Base-by-base conservation (phyloP, 2,329 filamentous ascomycete species). In the Ophiobolus disseminans region DNA sequence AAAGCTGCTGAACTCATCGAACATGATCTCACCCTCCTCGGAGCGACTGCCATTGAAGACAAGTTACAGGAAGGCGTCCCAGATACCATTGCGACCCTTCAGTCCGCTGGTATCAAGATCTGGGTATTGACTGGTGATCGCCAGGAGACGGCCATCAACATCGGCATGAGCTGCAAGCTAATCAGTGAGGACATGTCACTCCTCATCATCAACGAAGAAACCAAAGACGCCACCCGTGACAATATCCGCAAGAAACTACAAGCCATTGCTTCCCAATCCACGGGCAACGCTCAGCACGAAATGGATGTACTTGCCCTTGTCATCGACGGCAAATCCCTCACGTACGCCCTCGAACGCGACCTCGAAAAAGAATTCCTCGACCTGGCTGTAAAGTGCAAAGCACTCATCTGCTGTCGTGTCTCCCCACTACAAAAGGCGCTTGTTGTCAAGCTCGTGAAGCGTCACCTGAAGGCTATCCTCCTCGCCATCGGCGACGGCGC, bases 171-270 rank as follows among this genome's bases (percentile, higher is more conserved):
- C 72, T 99, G 94, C 77, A 97, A 97, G 76, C 83, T 99, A 40
- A 90, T 99, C 52, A 96, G 91, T 60, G 94, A 99, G 75, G 95
- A 99, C 65, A 99, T 99, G 94, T 96, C 94, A 68, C 82, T 99
- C 9, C 79, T 99, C 45, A 97, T 99, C 62, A 83, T 99, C 67
- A 99, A 99, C 67, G 94, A 99, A 70, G 92, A 97, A 63, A 82
- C 78, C 39, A 82, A 91, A 11, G 79, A 82, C 26, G 89, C 86
- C 4, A 97, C 94, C 3, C 82, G 90, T 40, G 89, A 94, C 67
- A 97, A 96, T 64, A 79, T 99, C 20, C 84, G 90, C 59, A 97
- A 97, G 80, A 99, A 99, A 71, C 80, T 96, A 11, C 89, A 95
- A 49, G 93, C 93, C 5, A 91, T 99, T 63, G 84, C 86, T 57